Base-by-base conservation (phyloP, 2,329 filamentous ascomycete species). In the Neonectria punicea region DNA sequence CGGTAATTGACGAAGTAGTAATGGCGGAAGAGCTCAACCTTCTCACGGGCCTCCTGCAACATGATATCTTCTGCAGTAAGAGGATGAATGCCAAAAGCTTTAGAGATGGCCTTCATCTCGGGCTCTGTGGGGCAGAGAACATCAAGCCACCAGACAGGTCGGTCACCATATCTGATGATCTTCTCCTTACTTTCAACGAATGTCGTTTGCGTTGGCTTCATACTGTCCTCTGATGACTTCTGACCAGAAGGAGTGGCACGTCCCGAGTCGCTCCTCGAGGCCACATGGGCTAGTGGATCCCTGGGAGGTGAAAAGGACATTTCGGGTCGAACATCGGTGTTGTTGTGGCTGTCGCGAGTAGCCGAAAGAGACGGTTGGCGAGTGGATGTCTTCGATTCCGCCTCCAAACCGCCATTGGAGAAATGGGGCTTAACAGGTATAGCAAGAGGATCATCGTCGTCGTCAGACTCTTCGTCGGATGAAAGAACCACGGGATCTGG, bases 1-100 rank as follows among this genome's bases (percentile, higher is more conserved):
- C 96, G 92, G 79, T 99, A 99, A 78, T 97, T 98, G 81, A 99
- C 93, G 75, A 99, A 98, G 80, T 99, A 99, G 82, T 99, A 99
- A 77, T 97, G 92, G 36, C 93, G 91, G 84, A 99, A 99, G 1
- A 99, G 86, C 78, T 99, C 96, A 1, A 99, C 96, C 81, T 99
- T 99, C 77, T 99, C 96, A 22, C 96, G 94, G 44, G 94, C 93
- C 82, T 99, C 96, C 78, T 98, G 93, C 83, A 98, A 91, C 87
- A 98, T 91, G 73, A 99, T 98, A 77, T 99, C 96, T 79, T 99
- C 96, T 2, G 93, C 91, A 0, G 96, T 99, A 63, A 99, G 83
- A 0, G 96, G 94, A 80, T 99, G 96, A 65, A 99, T 98, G 16
- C 94, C 93, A 76, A 99, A 99, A 0, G 96, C 88, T 76, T 97